Base-by-base conservation (phyloP, 805 yeast species). In the Peterozyma toletana region DNA sequence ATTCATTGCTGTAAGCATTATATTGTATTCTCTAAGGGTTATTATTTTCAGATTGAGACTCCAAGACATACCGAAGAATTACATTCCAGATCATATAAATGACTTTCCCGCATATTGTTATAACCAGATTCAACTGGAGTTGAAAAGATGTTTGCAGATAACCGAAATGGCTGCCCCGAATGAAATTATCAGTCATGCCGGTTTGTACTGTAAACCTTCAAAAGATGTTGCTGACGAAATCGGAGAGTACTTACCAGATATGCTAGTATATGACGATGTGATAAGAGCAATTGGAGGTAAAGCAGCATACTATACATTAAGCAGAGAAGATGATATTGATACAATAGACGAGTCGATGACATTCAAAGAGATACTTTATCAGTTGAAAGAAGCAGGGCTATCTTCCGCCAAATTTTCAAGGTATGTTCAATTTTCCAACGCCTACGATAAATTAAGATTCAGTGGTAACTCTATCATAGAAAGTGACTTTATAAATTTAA, bases 51-150 rank as follows among this genome's bases (percentile, higher is more conserved):
- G 82, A 45, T 70, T 77, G 42, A 67, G 81, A 40, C 55, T 89
- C 48, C 76, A 78, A 46, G 93, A 84, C 50, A 85, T 90, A 15
- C 97, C 97, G 0, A 76, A 83, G 48, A 65, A 77, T 16, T 88
- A 87, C 58, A 70, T 89, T 27, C 90, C 96, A 1, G 68, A 78
- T 14, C 74, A 79, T 30, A 62, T 70, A 6, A 80, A 75, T 46
- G 87, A 82, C 53, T 58, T 82, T 35, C 81, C 86, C 1, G 59
- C 59, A n/a, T 57, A 63, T 2, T 67, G 75, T 46, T 60, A 73
- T 36, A 50, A 54, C 5, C 54, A 62, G 51, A 68, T 82, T 18
- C 50, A 58, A 3, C 51, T 55, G 33, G 73, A 72, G 41, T 62
- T 72, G 47, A 56, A 57, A 2, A 62, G 70, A 39, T 71, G 82